Conservation (phyloP, 768 basidiomycete species). For the Tylopilus vinaceipallidus region DNA sequence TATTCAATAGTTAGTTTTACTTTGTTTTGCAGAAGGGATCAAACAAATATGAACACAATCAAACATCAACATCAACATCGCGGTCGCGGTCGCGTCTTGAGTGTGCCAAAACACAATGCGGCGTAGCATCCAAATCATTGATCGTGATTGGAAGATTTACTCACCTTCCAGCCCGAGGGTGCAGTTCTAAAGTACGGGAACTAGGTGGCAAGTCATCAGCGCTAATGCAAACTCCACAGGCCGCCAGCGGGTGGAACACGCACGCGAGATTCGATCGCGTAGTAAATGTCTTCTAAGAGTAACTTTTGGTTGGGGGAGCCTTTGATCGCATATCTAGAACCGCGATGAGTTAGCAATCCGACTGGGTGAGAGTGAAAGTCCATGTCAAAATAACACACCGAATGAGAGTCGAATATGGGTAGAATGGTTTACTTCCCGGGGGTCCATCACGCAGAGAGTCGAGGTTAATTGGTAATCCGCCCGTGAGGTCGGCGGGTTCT, state of each 20-base stretch:
- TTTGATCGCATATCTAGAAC: conserved; percentile 80
- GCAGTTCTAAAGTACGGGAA: conserved; percentile 88
- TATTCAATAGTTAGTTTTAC: conserved; percentile 22
- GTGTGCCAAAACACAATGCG: conserved; percentile 6
- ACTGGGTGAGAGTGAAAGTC: neutral
- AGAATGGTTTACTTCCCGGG: conserved; percentile 87
- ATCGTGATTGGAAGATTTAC: conserved; percentile 22
- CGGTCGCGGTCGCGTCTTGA: conserved; percentile 52
- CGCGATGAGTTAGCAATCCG: conserved; percentile 1
- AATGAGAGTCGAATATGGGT: conserved; percentile 88
- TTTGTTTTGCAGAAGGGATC: conserved; percentile 29
- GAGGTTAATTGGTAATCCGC: conserved; percentile 82
- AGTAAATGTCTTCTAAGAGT: conserved; percentile 86
- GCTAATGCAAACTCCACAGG: neutral
- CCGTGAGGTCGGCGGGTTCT: conserved; percentile 74
- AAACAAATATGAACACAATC: conserved; percentile 62
- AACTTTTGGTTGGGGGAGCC: conserved; percentile 86
- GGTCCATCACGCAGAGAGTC: conserved; percentile 86
- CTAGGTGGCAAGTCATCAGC: conserved; percentile 37
- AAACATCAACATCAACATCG: conserved; percentile 67
- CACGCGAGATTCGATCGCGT: conserved; percentile 86
- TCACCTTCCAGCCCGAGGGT: conserved; percentile 90
- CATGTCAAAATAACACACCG: conserved; percentile 49
- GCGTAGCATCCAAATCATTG: neutral
- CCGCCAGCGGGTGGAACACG: conserved; percentile 29